These are phyloP conservation scores for Amphichorda felina DNA, from an alignment of 2,329 filamentous ascomycete genomes.

Conservation along the genomic window DNA sequence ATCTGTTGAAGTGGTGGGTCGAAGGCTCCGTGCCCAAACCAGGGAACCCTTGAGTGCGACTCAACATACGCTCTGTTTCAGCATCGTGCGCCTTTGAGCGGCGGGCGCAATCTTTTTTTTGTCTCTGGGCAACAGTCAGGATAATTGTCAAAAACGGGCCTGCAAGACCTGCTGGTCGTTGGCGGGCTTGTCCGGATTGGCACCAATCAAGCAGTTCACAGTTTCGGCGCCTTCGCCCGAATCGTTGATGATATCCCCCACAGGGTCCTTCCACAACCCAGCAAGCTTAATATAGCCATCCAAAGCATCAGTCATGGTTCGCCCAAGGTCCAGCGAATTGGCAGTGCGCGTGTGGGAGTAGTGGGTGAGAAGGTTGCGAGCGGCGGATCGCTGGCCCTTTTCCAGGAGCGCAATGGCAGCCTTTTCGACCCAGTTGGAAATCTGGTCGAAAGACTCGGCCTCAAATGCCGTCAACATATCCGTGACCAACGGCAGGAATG, in stretches of 20 bases:
- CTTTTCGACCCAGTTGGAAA: constrained; percentile 9
- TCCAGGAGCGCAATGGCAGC: constrained; percentile 8
- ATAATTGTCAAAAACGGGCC: no score
- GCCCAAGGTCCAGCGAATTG: constrained; percentile 10
- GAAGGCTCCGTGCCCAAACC: no score
- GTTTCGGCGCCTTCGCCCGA: constrained; percentile 17
- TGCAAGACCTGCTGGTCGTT: constrained; percentile 3
- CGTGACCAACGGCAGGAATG: constrained; percentile 11
- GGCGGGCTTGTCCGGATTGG: constrained; percentile 13
- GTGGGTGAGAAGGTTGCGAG: constrained; percentile 9
- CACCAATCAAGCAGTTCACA: constrained; percentile 19
- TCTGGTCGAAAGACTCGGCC: constrained; percentile 8
- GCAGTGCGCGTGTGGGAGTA: constrained; percentile 11
- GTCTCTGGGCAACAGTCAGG: no score
- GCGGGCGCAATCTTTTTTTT: no score
- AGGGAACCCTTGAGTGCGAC: no score
- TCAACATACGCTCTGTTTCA: no score
- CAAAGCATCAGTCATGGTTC: constrained; percentile 9
- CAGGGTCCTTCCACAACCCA: constrained; percentile 10
- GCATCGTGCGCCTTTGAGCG: no score
- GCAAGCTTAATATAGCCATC: constrained; percentile 13
- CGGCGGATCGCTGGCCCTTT: constrained; percentile 8
- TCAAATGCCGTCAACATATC: constrained; percentile 12
- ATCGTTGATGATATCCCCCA: constrained; percentile 18
- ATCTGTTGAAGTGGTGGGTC: no score